Conservation (phyloP, 371 early-diverging fungal species). For the Syncephalastrum racemosum region DNA sequence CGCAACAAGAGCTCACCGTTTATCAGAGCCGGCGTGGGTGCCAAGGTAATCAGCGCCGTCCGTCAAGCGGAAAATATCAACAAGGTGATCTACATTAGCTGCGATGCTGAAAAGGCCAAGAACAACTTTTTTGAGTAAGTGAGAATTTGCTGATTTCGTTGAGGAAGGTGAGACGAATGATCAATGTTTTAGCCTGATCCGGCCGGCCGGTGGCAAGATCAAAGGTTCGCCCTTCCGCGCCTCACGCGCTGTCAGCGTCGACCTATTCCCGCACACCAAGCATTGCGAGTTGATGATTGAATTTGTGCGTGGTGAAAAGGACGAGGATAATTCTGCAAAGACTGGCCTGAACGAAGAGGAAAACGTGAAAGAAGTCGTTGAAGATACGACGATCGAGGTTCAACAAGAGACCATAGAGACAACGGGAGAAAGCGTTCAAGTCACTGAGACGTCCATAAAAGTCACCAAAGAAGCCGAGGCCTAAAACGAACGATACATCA, state of each 20-base stretch:
- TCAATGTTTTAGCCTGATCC: constrained; percentile 29
- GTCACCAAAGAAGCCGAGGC: too few species aligned
- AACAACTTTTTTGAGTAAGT: constrained; percentile 66
- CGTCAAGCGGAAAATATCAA: constrained; percentile 51
- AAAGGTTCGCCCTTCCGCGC: constrained; percentile 58
- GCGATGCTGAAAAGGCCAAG: constrained; percentile 60
- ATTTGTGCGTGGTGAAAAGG: constrained; percentile 31
- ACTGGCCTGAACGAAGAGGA: too few species aligned
- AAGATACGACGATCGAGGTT: too few species aligned
- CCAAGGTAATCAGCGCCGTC: constrained; percentile 61
- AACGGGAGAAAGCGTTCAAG: too few species aligned
- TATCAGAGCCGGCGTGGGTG: constrained; percentile 48
- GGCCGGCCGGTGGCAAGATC: constrained; percentile 56
- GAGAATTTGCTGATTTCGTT: constrained; percentile 4
- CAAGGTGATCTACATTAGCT: constrained; percentile 68
- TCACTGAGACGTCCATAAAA: too few species aligned
- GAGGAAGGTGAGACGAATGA: neutral
- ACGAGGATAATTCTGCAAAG: too few species aligned
- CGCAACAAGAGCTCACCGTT: neutral
- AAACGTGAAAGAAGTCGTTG: too few species aligned
- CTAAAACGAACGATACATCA: too few species aligned
- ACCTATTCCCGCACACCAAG: constrained; percentile 79
- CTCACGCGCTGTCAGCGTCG: constrained; percentile 58
- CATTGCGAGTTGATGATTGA: constrained; percentile 68
- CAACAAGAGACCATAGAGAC: too few species aligned